Percentiles rank a stretch among this genome's conserved stretches.
These are phyloP conservation scores for Durio zibethinus DNA, from an alignment of 345 rosid genomes.

Conservation along the genomic window DNA sequence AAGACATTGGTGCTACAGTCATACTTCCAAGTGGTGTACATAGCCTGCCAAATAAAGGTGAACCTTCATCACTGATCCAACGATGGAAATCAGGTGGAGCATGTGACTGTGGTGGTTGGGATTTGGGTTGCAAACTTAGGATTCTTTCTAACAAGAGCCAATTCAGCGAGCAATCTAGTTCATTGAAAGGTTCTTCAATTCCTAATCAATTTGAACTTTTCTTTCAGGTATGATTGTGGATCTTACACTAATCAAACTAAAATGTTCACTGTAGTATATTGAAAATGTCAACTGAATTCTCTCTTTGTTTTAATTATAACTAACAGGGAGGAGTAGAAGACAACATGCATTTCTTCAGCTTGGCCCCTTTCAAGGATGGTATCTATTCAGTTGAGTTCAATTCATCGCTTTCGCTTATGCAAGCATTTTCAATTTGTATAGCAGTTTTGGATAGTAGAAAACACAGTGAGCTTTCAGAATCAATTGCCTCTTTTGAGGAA, in stretches of 20 bases:
- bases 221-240: constrained; percentile 44
- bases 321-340: constrained; percentile 58
- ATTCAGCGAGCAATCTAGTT: constrained; percentile 24
- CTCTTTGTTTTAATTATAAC: constrained; percentile 15
- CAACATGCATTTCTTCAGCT: constrained; percentile 55
- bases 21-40: constrained; percentile 90
- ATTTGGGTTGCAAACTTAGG: constrained; percentile 75
- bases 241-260: not conserved
- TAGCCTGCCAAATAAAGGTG: constrained; percentile 78
- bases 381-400: constrained; percentile 82
- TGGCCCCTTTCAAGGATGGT: constrained; percentile 68
- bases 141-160: constrained; percentile 49
- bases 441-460: constrained; percentile 61
- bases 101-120: constrained; percentile 99
- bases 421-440: constrained; percentile 81
- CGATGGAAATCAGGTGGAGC: constrained; percentile 93
- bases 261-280: not conserved
- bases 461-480: constrained; percentile 26
- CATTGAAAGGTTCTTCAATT: constrained; percentile 33
- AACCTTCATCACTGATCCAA: constrained; percentile 80
- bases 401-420: constrained; percentile 61
- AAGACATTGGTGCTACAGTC: constrained; percentile 48
- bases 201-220: constrained; percentile 52
- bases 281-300: constrained; percentile 2
- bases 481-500: constrained; percentile 21